Evolutionary conservation across 2,329 filamentous ascomycete genomes (phyloP).

Genomic region (Colletotrichum musae): DNA sequence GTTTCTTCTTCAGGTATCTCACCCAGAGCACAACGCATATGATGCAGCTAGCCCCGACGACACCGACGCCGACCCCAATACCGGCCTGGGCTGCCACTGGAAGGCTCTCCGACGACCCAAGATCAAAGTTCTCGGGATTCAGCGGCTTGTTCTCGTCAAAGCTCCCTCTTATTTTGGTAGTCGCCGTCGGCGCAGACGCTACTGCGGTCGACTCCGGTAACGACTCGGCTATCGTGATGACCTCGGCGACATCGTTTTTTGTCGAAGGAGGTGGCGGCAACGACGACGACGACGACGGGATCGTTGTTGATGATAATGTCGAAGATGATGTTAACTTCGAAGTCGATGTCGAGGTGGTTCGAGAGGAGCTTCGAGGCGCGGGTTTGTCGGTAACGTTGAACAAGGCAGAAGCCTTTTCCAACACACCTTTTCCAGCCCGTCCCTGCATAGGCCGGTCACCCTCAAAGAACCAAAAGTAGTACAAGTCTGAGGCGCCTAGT

Average conservation of each 20-base stretch:
- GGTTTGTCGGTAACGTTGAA: constrained; percentile 45
- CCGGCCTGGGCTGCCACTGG: constrained; percentile 19
- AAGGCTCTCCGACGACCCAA: neutral
- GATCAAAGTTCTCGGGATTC: neutral
- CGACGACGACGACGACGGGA: neutral
- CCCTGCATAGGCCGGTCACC: constrained; percentile 36
- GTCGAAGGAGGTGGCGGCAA: neutral
- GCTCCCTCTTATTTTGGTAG: neutral
- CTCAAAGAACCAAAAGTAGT: constrained; percentile 45
- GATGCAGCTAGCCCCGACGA: constrained; percentile 10
- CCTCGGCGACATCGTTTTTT: neutral
- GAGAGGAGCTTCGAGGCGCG: neutral
- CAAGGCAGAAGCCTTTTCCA: constrained; percentile 22
- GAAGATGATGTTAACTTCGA: neutral
- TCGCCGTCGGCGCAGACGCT: neutral
- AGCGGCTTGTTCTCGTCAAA: neutral
- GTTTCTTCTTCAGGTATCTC: constrained; percentile 8
- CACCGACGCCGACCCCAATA: constrained; percentile 10
- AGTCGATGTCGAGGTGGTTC: neutral
- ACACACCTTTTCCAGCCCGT: neutral
- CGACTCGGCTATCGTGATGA: no score
- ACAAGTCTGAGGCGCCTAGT: constrained; percentile 36
- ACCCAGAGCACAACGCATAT: constrained; percentile 5
- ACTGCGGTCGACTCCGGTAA: fast-evolving
- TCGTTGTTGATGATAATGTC: neutral